Percentiles rank a stretch among this genome's conserved stretches.
phyloP scores from a whole-genome alignment of 1,284 basidiomycete species.

The Tetrapyrgos nigripes region DNA sequence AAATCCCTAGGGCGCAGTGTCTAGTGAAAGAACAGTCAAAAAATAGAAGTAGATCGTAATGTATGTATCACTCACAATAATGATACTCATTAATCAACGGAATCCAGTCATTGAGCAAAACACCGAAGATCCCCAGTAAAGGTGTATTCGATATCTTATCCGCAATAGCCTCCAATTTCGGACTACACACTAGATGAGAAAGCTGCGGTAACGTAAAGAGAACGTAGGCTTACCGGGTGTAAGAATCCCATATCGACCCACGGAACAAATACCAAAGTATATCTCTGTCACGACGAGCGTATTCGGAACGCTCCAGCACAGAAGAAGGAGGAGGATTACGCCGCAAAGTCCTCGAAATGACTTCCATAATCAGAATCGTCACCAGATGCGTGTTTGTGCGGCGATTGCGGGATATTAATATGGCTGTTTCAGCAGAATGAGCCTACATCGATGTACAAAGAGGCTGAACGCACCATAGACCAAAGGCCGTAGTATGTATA shows the following conservation, averaged over 20 bases:
- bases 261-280: constrained; percentile 88
- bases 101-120: constrained; percentile 88
- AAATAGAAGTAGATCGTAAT: constrained; percentile 5
- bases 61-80: constrained; percentile 74
- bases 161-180: constrained; percentile 75
- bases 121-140: constrained; percentile 77
- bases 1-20: constrained; percentile 55
- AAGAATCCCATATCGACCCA: constrained; percentile 88
- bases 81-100: constrained; percentile 95
- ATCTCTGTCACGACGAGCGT: constrained; percentile 81
- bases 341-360: constrained; percentile 72
- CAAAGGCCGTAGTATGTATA: constrained; percentile 73
- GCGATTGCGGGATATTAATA: constrained; percentile 44
- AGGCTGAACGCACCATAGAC: constrained; percentile 62
- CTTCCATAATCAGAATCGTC: constrained; percentile 63
- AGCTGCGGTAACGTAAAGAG: constrained; percentile 9
- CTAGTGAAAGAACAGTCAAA: constrained; percentile 33
- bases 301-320: constrained; percentile 77
- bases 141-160: constrained; percentile 68
- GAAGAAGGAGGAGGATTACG: constrained; percentile 66
- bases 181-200: constrained; percentile 48
- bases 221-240: constrained; percentile 66
- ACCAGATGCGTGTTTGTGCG: constrained; percentile 58
- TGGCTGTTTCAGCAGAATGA: constrained; percentile 34
- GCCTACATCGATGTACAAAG: background rate